Percentiles rank a stretch among this genome's conserved stretches.
Conservation (phyloP, 768 basidiomycete species). For the Auricularia heimuer region DNA sequence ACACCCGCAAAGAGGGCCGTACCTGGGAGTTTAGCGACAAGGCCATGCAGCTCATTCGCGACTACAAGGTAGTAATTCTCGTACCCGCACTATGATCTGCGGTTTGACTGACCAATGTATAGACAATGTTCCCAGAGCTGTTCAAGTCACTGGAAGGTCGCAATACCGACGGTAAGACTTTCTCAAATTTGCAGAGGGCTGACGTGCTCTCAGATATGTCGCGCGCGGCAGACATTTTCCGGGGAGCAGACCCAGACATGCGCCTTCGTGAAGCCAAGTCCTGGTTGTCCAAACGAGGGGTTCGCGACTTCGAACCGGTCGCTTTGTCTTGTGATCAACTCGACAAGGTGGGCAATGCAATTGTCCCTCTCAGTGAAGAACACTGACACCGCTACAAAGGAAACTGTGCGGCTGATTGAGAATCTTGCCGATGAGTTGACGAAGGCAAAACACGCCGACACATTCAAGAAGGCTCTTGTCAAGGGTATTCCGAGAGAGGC, state of each 20-base stretch:
- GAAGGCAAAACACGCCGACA: constrained; percentile 43
- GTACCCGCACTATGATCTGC: background rate
- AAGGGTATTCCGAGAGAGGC: constrained; percentile 89
- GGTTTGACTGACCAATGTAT: constrained; percentile 5
- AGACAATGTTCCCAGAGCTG: constrained; percentile 78
- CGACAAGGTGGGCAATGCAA: constrained; percentile 51
- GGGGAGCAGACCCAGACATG: constrained; percentile 42
- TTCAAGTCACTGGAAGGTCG: constrained; percentile 60
- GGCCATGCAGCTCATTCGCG: constrained; percentile 65
- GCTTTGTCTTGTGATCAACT: constrained; percentile 88
- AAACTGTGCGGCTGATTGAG: constrained; percentile 73
- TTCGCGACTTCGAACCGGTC: constrained; percentile 86
- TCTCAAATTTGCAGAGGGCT: constrained; percentile 2
- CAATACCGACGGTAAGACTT: constrained; percentile 51
- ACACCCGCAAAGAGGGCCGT: constrained; percentile 72
- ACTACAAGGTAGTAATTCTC: constrained; percentile 57
- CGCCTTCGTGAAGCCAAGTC: constrained; percentile 65
- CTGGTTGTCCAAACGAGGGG: constrained; percentile 83
- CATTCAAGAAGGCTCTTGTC: constrained; percentile 87
- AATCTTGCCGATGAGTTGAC: constrained; percentile 59
- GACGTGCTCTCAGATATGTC: constrained; percentile 51
- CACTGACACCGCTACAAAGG: constrained; percentile 29
- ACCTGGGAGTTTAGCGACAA: constrained; percentile 93
- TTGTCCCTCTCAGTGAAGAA: background rate
- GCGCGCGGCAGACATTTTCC: constrained; percentile 49